Evolutionary conservation across 1,284 basidiomycete species (phyloP), one percentile per base, ranked within the genome.

Genomic region (Cryptococcus depauperatus): DNA sequence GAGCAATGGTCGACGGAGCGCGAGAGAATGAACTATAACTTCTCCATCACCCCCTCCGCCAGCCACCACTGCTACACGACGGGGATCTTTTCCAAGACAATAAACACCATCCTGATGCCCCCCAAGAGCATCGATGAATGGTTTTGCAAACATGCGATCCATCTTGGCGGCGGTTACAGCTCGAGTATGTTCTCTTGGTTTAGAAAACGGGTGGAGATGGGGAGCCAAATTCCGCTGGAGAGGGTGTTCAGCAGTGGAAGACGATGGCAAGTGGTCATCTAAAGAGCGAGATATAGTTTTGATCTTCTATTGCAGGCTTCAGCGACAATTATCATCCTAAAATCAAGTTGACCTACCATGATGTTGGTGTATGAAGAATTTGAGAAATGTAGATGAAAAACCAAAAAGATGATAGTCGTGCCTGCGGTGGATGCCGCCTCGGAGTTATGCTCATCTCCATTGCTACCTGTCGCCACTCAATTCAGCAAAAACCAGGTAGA

Each of bases 51-150:
- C 95, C 56, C 88, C 89, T 21, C 87, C 93, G 55, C 87, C 95
- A 0, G 88, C 92, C n/a, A 96, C 77, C 13, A 83, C 77, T 18
- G 81, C 82, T 35, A 95, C 74, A 2, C 84, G 78, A 18, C 81
- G 80, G 25, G 84, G 83, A 62, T 87, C 88, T 61, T 79, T 82
- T 18, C 79, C 80, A 50, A 97, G 74, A 19, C 82, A 80, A 70
- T 97, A 95, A 13, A 96, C 83, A n/a, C 92, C 91, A 68, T 98
- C 95, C 26, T 87, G 77, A 70, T 97, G 93, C 0, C 93, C 95
- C 49, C 95, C 92, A 37, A 98, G 69, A 43, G 82, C 79, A 25
- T 80, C 88, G 7, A 99, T 77, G 58, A 98, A 98, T 0, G 95
- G 95, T 66, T 95, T 97, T 22, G 93, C 84, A 66, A 97, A 97